phyloP scores from a whole-genome alignment of 106 monocot genomes.

The Hemerocallis citrina region DNA sequence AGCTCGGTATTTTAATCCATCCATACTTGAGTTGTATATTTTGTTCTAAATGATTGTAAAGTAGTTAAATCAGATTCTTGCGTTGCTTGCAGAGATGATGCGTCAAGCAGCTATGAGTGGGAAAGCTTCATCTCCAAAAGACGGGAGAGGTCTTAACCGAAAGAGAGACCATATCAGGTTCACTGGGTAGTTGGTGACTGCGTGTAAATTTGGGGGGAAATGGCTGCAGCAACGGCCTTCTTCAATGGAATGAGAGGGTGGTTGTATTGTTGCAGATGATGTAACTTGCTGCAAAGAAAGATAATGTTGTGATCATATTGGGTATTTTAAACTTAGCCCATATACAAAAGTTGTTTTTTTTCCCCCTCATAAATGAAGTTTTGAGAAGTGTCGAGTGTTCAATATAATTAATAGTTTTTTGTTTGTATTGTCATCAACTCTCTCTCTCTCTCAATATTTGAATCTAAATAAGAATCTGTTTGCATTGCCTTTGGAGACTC shows the following conservation, averaged over 20 bases:
- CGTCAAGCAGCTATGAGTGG: conserved; percentile 38
- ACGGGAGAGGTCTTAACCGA: conserved; percentile 15
- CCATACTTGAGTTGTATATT: conserved; percentile 22
- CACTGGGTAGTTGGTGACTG: too few species aligned
- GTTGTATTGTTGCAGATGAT: background rate
- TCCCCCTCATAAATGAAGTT: background rate
- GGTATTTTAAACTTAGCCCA: background rate
- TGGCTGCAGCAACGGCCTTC: background rate
- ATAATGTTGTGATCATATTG: background rate
- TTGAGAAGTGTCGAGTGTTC: too few species aligned
- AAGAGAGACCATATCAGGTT: conserved; percentile 37
- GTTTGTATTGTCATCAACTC: too few species aligned
- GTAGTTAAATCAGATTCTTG: background rate
- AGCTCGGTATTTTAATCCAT: conserved; percentile 75
- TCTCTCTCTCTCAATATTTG: too few species aligned
- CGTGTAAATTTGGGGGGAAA: conserved; percentile 31
- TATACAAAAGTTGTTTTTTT: background rate
- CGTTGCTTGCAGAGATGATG: conserved; percentile 32
- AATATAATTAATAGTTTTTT: too few species aligned
- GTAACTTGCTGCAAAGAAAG: background rate
- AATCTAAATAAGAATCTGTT: too few species aligned
- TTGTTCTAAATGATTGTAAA: background rate
- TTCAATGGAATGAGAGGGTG: background rate
- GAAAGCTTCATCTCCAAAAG: conserved; percentile 35
- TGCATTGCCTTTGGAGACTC: too few species aligned